phyloP scores from a whole-genome alignment of 371 early-diverging fungal genomes.

The Actinomortierella wolfii region DNA sequence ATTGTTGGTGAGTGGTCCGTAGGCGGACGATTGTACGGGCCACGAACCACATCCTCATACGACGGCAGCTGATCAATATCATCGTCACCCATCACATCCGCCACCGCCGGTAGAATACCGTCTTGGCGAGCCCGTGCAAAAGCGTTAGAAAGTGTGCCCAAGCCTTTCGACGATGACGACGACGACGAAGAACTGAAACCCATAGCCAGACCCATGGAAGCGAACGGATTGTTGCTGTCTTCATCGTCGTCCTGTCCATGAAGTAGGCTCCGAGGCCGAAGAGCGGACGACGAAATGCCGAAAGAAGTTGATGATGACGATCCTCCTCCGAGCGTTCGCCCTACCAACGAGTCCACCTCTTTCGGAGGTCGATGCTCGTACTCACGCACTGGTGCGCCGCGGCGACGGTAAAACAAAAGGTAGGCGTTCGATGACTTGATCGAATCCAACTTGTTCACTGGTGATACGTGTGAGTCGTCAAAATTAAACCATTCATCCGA shows the following conservation, averaged over 20 bases:
- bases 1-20: slow-evolving; percentile 17
- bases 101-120: too few relatives aligned
- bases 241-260: slow-evolving; percentile 16
- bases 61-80: slow-evolving; percentile 7
- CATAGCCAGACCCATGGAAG: too few relatives aligned
- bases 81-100: background rate
- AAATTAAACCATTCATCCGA: slow-evolving; percentile 85
- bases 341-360: background rate
- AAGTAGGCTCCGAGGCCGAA: too few relatives aligned
- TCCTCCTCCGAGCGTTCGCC: background rate
- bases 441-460: slow-evolving; percentile 51
- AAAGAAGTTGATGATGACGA: background rate
- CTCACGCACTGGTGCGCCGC: slow-evolving; percentile 42
- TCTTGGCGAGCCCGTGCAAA: background rate
- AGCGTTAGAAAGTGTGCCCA: background rate
- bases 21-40: too few relatives aligned
- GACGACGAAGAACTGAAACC: too few relatives aligned
- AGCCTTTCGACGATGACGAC: background rate
- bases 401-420: slow-evolving; percentile 84
- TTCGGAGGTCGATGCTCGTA: slow-evolving; percentile 25
- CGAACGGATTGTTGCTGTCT: slow-evolving; percentile 6
- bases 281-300: background rate
- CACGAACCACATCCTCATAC: background rate
- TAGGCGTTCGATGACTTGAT: slow-evolving; percentile 82
- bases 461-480: slow-evolving; percentile 83